Percentiles rank a stretch among this genome's conserved stretches.
phyloP scores from a whole-genome alignment of 768 basidiomycete genomes.

The Obba rivulosa region DNA sequence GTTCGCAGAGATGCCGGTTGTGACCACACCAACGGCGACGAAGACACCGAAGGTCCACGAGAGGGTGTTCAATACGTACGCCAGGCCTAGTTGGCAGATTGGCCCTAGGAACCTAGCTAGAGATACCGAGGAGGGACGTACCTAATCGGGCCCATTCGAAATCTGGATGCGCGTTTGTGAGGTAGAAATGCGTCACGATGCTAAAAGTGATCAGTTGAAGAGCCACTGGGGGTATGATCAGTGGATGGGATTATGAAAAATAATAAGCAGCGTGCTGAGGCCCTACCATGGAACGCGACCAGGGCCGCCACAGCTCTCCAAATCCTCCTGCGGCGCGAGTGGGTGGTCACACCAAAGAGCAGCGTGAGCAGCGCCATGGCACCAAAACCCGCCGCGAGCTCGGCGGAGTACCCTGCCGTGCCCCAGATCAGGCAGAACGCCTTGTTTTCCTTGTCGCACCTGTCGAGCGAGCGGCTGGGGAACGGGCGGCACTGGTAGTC shows the following conservation, averaged over 20 bases:
- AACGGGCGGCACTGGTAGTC: conserved; percentile 62
- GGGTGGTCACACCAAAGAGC: conserved; percentile 65
- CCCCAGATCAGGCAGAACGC: conserved; percentile 64
- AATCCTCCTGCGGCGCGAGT: conserved; percentile 66
- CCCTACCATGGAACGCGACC: conserved; percentile 54
- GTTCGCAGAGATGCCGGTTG: conserved; percentile 59
- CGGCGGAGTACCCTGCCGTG: conserved; percentile 62
- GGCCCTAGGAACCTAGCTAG: not conserved
- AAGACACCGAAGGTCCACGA: conserved; percentile 58
- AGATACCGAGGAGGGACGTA: conserved; percentile 25
- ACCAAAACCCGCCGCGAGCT: conserved; percentile 61
- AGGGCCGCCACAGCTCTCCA: conserved; percentile 72
- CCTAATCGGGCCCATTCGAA: conserved; percentile 60
- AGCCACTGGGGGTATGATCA: conserved; percentile 32
- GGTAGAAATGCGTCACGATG: conserved; percentile 59
- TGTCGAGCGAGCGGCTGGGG: conserved; percentile 46
- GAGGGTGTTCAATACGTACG: conserved; percentile 52
- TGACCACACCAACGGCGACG: conserved; percentile 46
- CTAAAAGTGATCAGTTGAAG: conserved; percentile 59
- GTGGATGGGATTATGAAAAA: not conserved
- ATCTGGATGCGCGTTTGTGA: conserved; percentile 35
- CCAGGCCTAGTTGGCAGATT: conserved; percentile 40
- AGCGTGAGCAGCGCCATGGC: conserved; percentile 52
- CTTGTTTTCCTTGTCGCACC: conserved; percentile 47
- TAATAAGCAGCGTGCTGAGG: not conserved